phyloP scores from a whole-genome alignment of 768 basidiomycete genomes.

The Stropharia rugosoannulata region DNA sequence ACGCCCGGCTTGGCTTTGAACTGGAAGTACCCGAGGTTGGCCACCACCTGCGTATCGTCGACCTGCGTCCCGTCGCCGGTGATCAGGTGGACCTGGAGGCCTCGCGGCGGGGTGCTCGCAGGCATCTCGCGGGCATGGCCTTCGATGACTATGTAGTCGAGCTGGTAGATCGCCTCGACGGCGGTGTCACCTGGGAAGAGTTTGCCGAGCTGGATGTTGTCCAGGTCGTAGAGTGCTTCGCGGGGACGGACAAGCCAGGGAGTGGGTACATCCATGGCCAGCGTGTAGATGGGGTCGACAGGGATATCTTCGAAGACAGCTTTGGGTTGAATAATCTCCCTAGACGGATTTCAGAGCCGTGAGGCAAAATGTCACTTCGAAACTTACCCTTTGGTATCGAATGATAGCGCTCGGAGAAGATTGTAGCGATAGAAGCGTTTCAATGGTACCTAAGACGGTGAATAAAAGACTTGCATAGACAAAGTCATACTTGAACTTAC shows the following conservation, averaged over 20 bases:
- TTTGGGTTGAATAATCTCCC: slow-evolving; percentile 55
- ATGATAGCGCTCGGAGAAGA: slow-evolving; percentile 52
- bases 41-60: slow-evolving; percentile 90
- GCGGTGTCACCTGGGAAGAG: slow-evolving; percentile 61
- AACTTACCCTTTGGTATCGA: slow-evolving; percentile 71
- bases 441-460: slow-evolving; percentile 64
- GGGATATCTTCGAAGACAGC: slow-evolving; percentile 75
- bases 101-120: slow-evolving; percentile 75
- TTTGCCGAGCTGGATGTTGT: slow-evolving; percentile 86
- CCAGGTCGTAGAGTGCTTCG: slow-evolving; percentile 87
- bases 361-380: background rate
- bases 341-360: slow-evolving; percentile 20
- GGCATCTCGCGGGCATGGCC: slow-evolving; percentile 84
- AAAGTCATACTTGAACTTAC: slow-evolving; percentile 37
- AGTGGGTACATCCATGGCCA: slow-evolving; percentile 88
- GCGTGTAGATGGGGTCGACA: slow-evolving; percentile 85
- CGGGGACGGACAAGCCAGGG: slow-evolving; percentile 94
- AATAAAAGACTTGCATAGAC: background rate
- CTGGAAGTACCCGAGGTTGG: slow-evolving; percentile 94
- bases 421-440: slow-evolving; percentile 92
- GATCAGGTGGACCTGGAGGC: slow-evolving; percentile 85
- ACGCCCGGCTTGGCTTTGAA: slow-evolving; percentile 93
- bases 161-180: slow-evolving; percentile 77
- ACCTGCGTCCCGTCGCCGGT: slow-evolving; percentile 44
- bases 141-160: slow-evolving; percentile 91